phyloP scores from a whole-genome alignment of 2,329 filamentous ascomycete species.

The Xylariaceae sp. region DNA sequence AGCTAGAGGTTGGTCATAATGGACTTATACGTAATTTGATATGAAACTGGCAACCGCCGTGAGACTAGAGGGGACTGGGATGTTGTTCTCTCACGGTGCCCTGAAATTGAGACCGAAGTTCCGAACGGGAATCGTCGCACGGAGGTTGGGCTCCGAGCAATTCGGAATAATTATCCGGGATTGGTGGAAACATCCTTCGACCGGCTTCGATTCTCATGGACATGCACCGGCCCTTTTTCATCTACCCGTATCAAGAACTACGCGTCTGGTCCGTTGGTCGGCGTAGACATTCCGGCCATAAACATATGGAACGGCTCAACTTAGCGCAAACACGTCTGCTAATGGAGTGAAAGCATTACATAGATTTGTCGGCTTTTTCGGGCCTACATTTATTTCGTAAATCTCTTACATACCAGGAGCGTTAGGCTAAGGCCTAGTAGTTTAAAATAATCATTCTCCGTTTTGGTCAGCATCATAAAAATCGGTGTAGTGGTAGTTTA shows the following conservation, averaged over 20 bases:
- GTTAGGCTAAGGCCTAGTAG: neutral
- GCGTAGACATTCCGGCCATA: neutral
- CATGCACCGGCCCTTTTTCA: neutral
- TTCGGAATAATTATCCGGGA: constrained; percentile 19
- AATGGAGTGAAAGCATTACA: neutral
- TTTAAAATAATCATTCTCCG: neutral
- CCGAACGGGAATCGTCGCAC: constrained; percentile 7
- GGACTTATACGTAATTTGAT: no score
- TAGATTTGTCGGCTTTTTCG: constrained; percentile 17
- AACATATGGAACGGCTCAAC: neutral
- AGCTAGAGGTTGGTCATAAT: no score
- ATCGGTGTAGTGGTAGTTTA: neutral
- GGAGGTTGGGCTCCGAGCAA: constrained; percentile 23
- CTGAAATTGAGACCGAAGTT: neutral
- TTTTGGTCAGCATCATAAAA: no score
- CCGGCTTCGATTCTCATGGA: neutral
- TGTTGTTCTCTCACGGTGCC: neutral
- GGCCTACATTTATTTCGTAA: neutral
- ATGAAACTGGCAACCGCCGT: neutral
- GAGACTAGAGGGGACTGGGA: neutral
- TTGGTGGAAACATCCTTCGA: constrained; percentile 24
- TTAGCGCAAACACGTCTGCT: constrained; percentile 2
- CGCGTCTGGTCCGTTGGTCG: neutral
- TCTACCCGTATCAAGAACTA: neutral
- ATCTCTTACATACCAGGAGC: neutral